Conservation (phyloP, 1,284 basidiomycete species). For the Puccinia polysora region DNA sequence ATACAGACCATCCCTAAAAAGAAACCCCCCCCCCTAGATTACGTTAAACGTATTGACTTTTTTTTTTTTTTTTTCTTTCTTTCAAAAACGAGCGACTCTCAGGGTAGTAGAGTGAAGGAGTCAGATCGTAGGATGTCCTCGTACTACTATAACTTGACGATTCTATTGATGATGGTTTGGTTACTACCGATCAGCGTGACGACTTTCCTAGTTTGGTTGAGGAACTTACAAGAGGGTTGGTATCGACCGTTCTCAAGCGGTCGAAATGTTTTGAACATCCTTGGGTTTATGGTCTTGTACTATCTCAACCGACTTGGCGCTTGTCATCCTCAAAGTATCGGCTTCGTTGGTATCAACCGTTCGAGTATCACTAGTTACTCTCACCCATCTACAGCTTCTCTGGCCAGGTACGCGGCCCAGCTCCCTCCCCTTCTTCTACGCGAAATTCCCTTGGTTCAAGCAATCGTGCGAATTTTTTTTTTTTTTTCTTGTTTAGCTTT, state of each 20-base stretch:
- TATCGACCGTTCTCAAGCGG: slow-evolving; percentile 52
- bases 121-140: too few species aligned
- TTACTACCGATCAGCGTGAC: slow-evolving; percentile 74
- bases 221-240: slow-evolving; percentile 59
- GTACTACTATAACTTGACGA: slow-evolving; percentile 55
- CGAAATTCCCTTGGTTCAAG: too few species aligned
- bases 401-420: neutral
- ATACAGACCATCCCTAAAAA: too few species aligned
- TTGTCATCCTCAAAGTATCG: neutral
- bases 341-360: neutral
- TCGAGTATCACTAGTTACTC: too few species aligned
- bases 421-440: neutral
- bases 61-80: too few species aligned
- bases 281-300: slow-evolving; percentile 51
- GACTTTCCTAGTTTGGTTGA: slow-evolving; percentile 80
- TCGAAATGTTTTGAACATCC: slow-evolving; percentile 52
- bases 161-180: slow-evolving; percentile 74
- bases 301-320: slow-evolving; percentile 45
- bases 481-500: neutral
- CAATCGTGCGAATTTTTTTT: too few species aligned
- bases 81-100: too few species aligned
- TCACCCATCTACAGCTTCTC: too few species aligned
- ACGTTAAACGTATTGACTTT: too few species aligned
- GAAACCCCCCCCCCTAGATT: too few species aligned
- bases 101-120: too few species aligned